Evolutionary conservation across 2,329 filamentous ascomycete species (phyloP).

Genomic region (Fusarium gaditjirri): DNA sequence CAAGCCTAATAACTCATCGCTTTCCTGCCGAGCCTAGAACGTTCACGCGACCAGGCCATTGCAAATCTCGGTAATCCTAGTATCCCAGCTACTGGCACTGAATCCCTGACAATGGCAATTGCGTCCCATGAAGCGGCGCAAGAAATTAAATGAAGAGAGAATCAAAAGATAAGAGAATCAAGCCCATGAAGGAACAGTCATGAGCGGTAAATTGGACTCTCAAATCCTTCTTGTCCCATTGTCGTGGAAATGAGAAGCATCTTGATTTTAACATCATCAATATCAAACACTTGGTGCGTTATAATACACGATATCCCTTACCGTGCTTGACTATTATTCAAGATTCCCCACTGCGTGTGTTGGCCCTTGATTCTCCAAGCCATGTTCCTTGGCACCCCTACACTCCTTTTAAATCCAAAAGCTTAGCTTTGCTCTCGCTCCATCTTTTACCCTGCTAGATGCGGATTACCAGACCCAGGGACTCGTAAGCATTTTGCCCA

Average conservation of each 20-base stretch:
- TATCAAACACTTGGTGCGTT: constrained; percentile 26
- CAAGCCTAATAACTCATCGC: not conserved
- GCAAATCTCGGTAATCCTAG: constrained; percentile 41
- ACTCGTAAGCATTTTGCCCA: constrained; percentile 34
- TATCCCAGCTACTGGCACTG: constrained; percentile 10
- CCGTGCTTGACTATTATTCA: not conserved
- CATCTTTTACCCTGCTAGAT: constrained; percentile 22
- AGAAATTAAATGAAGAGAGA: constrained; percentile 3
- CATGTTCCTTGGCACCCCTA: constrained; percentile 1
- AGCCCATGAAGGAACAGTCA: not conserved
- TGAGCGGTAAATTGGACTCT: not conserved
- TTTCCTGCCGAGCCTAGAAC: not conserved
- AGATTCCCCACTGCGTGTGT: constrained; percentile 18
- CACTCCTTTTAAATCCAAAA: constrained; percentile 26
- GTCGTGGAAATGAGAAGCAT: constrained; percentile 2
- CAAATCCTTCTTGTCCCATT: not conserved
- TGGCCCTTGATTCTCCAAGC: constrained; percentile 8
- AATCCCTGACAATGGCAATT: constrained; percentile 14
- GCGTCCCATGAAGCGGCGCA: not conserved
- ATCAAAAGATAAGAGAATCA: constrained; percentile 3
- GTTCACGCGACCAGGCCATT: constrained; percentile 24
- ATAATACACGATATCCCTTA: not conserved
- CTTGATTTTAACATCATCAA: constrained; percentile 18
- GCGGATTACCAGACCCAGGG: constrained; percentile 14
- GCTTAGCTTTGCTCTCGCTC: constrained; percentile 28